These are phyloP conservation scores for Colletotrichum shisoi DNA, from an alignment of 2,329 filamentous ascomycete species.

Conservation along the genomic window DNA sequence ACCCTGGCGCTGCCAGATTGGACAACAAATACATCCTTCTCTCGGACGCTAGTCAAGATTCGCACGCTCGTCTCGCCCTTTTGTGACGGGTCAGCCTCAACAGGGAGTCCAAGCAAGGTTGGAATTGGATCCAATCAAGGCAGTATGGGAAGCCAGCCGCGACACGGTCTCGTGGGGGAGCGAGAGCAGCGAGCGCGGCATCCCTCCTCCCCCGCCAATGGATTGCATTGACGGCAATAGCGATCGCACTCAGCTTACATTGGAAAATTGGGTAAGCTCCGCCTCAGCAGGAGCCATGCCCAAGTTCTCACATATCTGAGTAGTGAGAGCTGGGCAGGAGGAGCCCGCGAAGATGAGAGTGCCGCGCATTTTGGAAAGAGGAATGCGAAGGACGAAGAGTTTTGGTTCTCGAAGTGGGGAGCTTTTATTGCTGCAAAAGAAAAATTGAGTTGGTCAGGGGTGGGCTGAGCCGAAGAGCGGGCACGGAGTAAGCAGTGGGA, in stretches of 20 bases:
- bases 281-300: constrained; percentile 70
- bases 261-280: constrained; percentile 74
- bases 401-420: constrained; percentile 42
- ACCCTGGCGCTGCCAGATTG: constrained; percentile 95
- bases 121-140: constrained; percentile 37
- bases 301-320: constrained; percentile 72
- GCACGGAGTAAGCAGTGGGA: not conserved
- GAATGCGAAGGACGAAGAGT: constrained; percentile 42
- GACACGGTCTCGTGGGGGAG: constrained; percentile 6
- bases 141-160: constrained; percentile 26
- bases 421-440: constrained; percentile 41
- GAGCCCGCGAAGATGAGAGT: constrained; percentile 74
- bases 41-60: constrained; percentile 80
- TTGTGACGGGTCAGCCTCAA: constrained; percentile 47
- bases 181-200: not conserved
- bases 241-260: constrained; percentile 59
- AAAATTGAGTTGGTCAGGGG: constrained; percentile 37
- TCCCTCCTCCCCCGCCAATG: constrained; percentile 14
- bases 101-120: constrained; percentile 38
- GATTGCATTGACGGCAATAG: constrained; percentile 28
- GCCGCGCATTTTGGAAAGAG: constrained; percentile 63
- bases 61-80: constrained; percentile 75
- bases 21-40: constrained; percentile 98
- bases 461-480: constrained; percentile 19
- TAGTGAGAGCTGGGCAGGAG: constrained; percentile 70